A percentile compares a stretch with the other conserved stretches of the same genome.
These are phyloP conservation scores for Aspergillus ustus DNA, from an alignment of 2,329 filamentous ascomycete species.

Conservation along the genomic window DNA sequence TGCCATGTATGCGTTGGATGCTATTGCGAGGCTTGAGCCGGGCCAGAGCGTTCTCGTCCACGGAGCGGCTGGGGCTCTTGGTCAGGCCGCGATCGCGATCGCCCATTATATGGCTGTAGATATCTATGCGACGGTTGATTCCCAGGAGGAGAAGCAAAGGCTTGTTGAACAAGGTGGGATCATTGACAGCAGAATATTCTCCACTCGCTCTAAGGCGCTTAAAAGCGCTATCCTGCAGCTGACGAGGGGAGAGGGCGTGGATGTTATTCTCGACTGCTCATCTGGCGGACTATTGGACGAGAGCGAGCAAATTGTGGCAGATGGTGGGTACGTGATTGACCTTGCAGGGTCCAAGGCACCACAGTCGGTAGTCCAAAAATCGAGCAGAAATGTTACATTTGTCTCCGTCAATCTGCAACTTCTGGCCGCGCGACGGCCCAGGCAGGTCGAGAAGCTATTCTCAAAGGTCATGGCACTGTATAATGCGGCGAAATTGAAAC, in stretches of 20 bases:
- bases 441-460: neutral
- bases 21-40: neutral
- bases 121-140: neutral
- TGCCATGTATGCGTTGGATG: neutral
- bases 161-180: neutral
- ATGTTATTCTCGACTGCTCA: slow-evolving; percentile 7
- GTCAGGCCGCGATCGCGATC: neutral
- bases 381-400: neutral
- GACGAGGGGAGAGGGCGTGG: neutral
- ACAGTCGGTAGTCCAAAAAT: neutral
- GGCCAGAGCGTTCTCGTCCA: slow-evolving; percentile 1
- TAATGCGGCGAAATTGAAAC: neutral
- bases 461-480: neutral
- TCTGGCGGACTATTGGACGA: neutral
- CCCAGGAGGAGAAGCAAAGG: neutral
- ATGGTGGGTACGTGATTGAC: slow-evolving; percentile 3
- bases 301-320: neutral
- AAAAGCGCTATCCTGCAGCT: neutral
- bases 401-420: neutral
- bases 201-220: neutral
- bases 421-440: neutral
- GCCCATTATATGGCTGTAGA: neutral
- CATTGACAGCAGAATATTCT: neutral
- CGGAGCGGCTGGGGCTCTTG: neutral
- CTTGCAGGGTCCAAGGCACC: neutral